Percentiles rank a stretch among this genome's conserved stretches.
Evolutionary conservation across 192 early-diverging fungal species (phyloP).

Genomic region (Geranomyces michiganensis): DNA sequence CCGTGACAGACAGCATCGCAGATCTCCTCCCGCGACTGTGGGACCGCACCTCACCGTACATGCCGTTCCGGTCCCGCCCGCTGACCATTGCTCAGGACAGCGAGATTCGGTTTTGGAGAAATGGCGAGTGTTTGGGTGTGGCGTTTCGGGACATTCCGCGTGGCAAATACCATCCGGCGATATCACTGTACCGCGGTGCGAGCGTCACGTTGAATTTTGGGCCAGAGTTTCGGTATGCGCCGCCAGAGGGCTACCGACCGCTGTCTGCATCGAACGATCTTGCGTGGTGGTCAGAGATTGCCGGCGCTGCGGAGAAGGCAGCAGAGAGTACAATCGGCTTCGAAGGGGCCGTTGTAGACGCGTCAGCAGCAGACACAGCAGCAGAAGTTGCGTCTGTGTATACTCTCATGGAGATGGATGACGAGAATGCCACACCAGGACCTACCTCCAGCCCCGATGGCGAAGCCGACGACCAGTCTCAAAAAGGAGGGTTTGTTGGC

Average conservation of each 20-base stretch:
- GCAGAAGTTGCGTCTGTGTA: too few relatives aligned
- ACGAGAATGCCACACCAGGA: conserved; percentile 5
- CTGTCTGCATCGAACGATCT: conserved; percentile 33
- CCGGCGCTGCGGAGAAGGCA: background rate
- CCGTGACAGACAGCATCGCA: conserved; percentile 22
- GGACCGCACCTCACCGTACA: conserved; percentile 31
- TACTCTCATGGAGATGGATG: too few relatives aligned
- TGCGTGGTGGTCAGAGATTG: background rate
- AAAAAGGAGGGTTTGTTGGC: conserved; percentile 9
- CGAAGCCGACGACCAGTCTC: conserved; percentile 19
- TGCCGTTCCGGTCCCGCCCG: conserved; percentile 38
- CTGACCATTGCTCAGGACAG: conserved; percentile 47
- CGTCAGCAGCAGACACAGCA: background rate
- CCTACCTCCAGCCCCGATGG: conserved; percentile 2
- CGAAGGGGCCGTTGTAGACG: background rate
- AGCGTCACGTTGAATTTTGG: conserved; percentile 71
- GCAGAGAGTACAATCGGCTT: too few relatives aligned
- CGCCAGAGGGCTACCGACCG: conserved; percentile 45
- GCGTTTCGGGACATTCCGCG: conserved; percentile 66
- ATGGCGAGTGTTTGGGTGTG: conserved; percentile 66
- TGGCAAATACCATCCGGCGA: conserved; percentile 77
- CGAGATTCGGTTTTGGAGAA: conserved; percentile 68
- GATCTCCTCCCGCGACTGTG: conserved; percentile 43
- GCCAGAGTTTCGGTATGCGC: conserved; percentile 64
- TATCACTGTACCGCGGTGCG: conserved; percentile 69